Evolutionary conservation across 2,329 filamentous ascomycete genomes (phyloP), one percentile per base, ranked within the genome.

Genomic region (Sclerotinia sclerotiorum): DNA sequence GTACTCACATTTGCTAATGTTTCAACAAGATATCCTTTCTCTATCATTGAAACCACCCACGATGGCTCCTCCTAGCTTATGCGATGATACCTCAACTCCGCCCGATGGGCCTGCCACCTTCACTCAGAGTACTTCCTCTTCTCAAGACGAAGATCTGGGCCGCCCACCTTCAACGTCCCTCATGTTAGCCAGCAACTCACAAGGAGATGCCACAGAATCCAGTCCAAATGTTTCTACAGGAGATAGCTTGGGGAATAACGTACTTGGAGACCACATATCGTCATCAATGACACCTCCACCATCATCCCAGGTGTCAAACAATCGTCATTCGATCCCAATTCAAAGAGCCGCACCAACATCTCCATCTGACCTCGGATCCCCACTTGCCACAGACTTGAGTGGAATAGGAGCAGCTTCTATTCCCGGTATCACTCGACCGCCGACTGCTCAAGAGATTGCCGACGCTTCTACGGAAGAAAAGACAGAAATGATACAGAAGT

Each of bases 381-480:
- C 75, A n/a, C 76, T 72, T 27, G 74, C 72, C 52, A 76, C 76
- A 24, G 66, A 71, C 29, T 24, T 65, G 15, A 76, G 74, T 66
- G 73, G 68, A 17, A 70, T 58, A 17, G 76, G 71, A 67, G 69
- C 69, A 62, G 72, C 74, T 7, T 54, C 61, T 27, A 24, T 57
- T n/a, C 56, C 39, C 29, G 56, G 49, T 27, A 52, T 46, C 32
- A 17, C 48, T n/a, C 48, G 52, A 32, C 62, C 46, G 35, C 86
- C 86, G 0, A 80, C 81, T 1, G 75, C 81, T 0, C 78, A 83
- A 5, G 82, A 85, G 75, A 80, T 90, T 29, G 78, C 81, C 32
- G 82, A 84, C 57, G 86, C 85, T 0, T 80, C 84, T 1, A 74
- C 81, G 3, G 85, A 87, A 11, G 83, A 88, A 73, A 82, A 90